Conservation (phyloP, 345 rosid species). For the Clarkia xantiana region DNA sequence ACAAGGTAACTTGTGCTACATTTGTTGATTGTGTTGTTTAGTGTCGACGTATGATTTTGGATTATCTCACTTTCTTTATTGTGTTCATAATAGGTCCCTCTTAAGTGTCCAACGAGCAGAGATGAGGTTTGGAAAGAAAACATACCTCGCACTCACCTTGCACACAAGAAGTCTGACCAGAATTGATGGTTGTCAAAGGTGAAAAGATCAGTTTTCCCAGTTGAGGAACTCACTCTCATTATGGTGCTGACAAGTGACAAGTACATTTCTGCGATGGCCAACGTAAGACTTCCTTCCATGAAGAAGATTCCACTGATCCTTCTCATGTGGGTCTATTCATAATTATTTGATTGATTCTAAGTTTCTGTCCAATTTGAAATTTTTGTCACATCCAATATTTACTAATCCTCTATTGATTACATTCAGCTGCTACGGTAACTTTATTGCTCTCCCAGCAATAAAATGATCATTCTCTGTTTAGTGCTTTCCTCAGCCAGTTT, state of each 20-base stretch:
- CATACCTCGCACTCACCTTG: conserved; percentile 99
- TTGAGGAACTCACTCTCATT: conserved; percentile 98
- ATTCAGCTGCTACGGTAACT: no score
- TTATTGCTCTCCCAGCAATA: no score
- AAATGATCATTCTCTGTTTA: no score
- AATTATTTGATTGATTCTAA: no score
- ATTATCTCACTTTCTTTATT: background rate
- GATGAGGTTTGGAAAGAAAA: conserved; percentile 98
- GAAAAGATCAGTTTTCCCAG: conserved; percentile 89
- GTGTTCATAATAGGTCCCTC: conserved; percentile 44
- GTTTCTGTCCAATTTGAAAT: no score
- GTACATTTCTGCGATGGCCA: conserved; percentile 86
- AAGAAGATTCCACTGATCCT: background rate
- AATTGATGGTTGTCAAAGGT: conserved; percentile 99
- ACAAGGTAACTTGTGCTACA: conserved; percentile 40
- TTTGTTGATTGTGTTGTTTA: background rate
- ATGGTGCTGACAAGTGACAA: conserved; percentile 99
- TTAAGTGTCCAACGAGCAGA: conserved; percentile 98
- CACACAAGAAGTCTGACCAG: conserved; percentile 95
- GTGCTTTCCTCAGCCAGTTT: no score
- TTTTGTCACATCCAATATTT: no score
- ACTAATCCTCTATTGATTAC: no score
- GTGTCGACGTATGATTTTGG: no score
- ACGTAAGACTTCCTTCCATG: conserved; percentile 35
- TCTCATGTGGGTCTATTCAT: no score